Conservation (phyloP, 192 early-diverging fungal genomes). For the Coemansia erecta region DNA sequence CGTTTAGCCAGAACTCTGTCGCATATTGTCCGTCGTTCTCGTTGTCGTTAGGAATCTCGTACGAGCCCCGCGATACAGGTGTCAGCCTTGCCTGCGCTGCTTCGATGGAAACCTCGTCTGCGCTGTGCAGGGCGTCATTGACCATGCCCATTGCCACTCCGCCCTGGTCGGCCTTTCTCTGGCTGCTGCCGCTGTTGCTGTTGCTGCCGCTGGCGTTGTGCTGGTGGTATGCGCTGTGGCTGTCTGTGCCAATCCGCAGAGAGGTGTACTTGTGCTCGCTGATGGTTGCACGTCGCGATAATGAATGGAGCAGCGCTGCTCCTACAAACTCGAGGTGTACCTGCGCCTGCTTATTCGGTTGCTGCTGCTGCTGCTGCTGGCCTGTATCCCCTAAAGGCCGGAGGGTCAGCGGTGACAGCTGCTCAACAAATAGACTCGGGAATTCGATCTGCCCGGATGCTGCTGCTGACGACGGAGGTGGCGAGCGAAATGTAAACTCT, state of each 20-base stretch:
- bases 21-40: constrained; percentile 51
- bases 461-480: background rate
- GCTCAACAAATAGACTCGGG: constrained; percentile 22
- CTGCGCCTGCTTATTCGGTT: constrained; percentile 3
- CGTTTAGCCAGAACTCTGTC: constrained; percentile 53
- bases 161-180: too few relatives aligned
- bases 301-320: constrained; percentile 42
- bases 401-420: background rate
- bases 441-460: constrained; percentile 10
- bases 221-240: background rate
- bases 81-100: constrained; percentile 12
- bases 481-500: constrained; percentile 35
- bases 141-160: background rate
- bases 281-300: constrained; percentile 43
- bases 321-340: constrained; percentile 38
- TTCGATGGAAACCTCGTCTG: constrained; percentile 8
- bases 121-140: constrained; percentile 4
- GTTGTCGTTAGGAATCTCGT: constrained; percentile 52
- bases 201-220: background rate
- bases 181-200: background rate
- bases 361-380: constrained; percentile 2
- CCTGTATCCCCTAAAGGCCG: background rate
- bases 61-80: constrained; percentile 22
- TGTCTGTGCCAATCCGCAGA: constrained; percentile 28
- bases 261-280: constrained; percentile 37